Evolutionary conservation across 805 yeast genomes (phyloP), one percentile per base, ranked within the genome.

Genomic region (Naumovozyma castellii): DNA sequence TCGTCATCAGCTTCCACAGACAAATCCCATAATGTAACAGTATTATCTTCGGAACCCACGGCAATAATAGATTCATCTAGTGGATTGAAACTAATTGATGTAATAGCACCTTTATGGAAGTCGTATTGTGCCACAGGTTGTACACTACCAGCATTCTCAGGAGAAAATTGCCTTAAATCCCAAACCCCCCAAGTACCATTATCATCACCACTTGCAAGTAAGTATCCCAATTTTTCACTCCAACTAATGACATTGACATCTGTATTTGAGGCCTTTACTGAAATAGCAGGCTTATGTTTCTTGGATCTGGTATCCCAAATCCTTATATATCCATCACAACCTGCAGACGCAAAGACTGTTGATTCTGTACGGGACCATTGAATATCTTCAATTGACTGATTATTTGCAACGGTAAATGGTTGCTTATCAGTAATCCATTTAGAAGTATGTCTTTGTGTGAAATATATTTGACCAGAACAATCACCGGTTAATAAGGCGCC

Each of bases 1-100:
- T 90, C 97, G 58, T 92, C 97, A 62, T 88, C 98, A 3, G 97
- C 97, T 67, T 92, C 98, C 13, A 92, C 98, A 10, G 97, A 90
- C 60, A 92, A 72, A 67, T 92, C 98, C 98, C 98, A 92, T 49
- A 92, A 68, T 1, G 97, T 87, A 6, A 92, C 97, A 4, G 97
- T 92, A 61, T 87, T 87, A 64, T 92, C 98, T 59, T 88, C 97
- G 1, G 95, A 84, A 3, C 94, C 87, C 14, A 90, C 97, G 1
- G 97, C 97, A 40, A 92, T 75, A 46, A 88, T 86, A 0, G 96
- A 85, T 64, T 92, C 98, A 60, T 92, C 98, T 48, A 80, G 69
- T 37, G 97, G 98, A 59, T 88, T 88, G 72, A 90, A 92, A 45
- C 90, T 80, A 48, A 92, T 86, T 4, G 96, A 81, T 1, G 98